Base-by-base conservation (phyloP, 2,329 filamentous ascomycete genomes). In the Xylariaceae sp. region DNA sequence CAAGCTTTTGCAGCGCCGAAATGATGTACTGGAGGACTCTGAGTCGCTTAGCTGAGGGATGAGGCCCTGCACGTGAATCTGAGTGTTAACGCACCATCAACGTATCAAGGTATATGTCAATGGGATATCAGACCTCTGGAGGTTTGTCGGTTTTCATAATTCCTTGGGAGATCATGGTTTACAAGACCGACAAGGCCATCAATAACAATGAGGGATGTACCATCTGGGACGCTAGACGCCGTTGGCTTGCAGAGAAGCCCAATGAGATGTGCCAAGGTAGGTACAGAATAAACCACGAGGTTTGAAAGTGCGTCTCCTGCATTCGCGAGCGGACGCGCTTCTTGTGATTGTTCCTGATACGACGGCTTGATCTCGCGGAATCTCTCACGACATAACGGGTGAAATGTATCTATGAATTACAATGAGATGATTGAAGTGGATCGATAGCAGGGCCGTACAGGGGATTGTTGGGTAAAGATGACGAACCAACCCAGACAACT, bases 121-220 rank as follows among this genome's bases (percentile, higher is more conserved):
- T 42, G 31, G 12, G 66, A 72, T 52, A 59, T 66, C 33, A 15
- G 12, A 53, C 64, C 65, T 61, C 76, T 74, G 14, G 62, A 51
- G 32, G 55, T 52, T 45, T 65, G 62, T 47, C 66, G 70, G 27
- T 59, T 59, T 49, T 78, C 74, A 19, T 71, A 66, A 33, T 72
- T 71, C 53, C 83, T 84, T 15, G 88, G 88, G 52, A 95, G 90
- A 31, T 89, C 84, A 47, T 84, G 80, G 57, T 88, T 87, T 51
- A 96, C 76, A 22, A 94, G 75, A 7, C 83, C 82, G 6, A 90
- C 90, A 17, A 95, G 71, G 2, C 85, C 85, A 66, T 95, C 90
- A 55, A 96, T 73, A 11, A 96, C 75, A 35, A 96, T 69, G 1
- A 96, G 73, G 19, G 79, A 77, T 11, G 87, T 85, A 30, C 75